Evolutionary conservation across 78 protist species (phyloP), one percentile per base, ranked within the genome.

Genomic region (Acrasis kona): DNA sequence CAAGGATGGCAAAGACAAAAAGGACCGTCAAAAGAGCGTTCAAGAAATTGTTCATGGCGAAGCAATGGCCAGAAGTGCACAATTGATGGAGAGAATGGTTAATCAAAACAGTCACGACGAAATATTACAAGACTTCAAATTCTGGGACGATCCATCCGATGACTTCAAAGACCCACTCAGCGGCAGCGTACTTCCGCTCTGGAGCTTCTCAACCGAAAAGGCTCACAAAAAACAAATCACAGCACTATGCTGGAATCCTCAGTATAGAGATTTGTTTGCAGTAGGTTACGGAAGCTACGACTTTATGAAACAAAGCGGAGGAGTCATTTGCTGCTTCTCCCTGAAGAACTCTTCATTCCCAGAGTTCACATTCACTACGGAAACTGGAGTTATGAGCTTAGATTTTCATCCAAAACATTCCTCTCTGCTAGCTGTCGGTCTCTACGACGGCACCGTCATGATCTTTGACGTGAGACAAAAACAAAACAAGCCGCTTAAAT

Each of bases 241-340:
- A 5, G 12, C 84, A 9, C n/a, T 90, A 12, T 0, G 69, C 35
- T 88, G 90, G 89, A 84, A 84, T 78, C 89, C 90, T n/a, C 38
- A 72, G 42, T 89, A 85, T 80, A 5, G 19, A 28, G 96, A 92
- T 82, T 74, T 92, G 27, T 84, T 92, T 28, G 92, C 88, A 1
- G 93, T 87, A 4, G 90, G 92, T 6, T 87, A 85, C 42, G 96
- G 96, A 35, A 68, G 84, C 37, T 89, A 81, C 78, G 92, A 92
- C 68, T 92, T 89, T 68, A 38, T 40, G 71, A 78, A 78, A 73
- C 87, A 85, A 76, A 64, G 74, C 34, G 0, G 71, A 0, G 96
- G 93, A 37, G 5, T 79, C 32, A 69, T 89, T 41, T 76, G 79
- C 70, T 39, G 79, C 65, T 92, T 70, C 83, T 78, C 96, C 36